These are phyloP conservation scores for Sesbania bispinosa DNA, from an alignment of 306 rosid species.

Conservation along the genomic window DNA sequence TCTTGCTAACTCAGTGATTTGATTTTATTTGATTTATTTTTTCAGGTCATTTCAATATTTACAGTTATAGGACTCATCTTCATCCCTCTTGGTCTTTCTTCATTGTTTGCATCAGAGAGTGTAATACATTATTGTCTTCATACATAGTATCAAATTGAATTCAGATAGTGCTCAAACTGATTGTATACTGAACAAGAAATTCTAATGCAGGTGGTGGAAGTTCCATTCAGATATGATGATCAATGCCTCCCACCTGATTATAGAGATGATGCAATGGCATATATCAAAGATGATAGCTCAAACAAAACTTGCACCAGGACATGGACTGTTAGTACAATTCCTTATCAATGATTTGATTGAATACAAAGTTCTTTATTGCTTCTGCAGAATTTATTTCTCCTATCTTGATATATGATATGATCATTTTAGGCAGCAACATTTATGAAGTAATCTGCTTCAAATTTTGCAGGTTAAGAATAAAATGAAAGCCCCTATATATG, in stretches of 20 bases:
- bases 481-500: conserved; percentile 69
- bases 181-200: background rate
- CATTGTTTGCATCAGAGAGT: conserved; percentile 66
- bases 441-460: background rate
- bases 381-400: background rate
- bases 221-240: conserved; percentile 50
- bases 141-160: background rate
- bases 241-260: conserved; percentile 54
- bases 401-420: background rate
- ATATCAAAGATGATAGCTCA: conserved; percentile 41
- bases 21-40: conserved; percentile 4
- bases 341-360: background rate
- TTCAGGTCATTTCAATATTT: conserved; percentile 67
- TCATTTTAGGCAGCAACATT: background rate
- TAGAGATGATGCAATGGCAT: conserved; percentile 28
- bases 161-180: background rate
- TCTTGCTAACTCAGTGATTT: too few relatives aligned
- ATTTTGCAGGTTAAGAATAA: conserved; percentile 64
- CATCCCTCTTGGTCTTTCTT: conserved; percentile 69
- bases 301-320: conserved; percentile 62
- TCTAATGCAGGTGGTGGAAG: conserved; percentile 69
- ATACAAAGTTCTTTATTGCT: background rate
- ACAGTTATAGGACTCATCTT: conserved; percentile 56
- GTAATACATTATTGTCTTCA: conserved; percentile 38
- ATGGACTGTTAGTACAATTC: conserved; percentile 50